Evolutionary conservation across 768 basidiomycete genomes (phyloP).

Genomic region (Mycena capillaripes): DNA sequence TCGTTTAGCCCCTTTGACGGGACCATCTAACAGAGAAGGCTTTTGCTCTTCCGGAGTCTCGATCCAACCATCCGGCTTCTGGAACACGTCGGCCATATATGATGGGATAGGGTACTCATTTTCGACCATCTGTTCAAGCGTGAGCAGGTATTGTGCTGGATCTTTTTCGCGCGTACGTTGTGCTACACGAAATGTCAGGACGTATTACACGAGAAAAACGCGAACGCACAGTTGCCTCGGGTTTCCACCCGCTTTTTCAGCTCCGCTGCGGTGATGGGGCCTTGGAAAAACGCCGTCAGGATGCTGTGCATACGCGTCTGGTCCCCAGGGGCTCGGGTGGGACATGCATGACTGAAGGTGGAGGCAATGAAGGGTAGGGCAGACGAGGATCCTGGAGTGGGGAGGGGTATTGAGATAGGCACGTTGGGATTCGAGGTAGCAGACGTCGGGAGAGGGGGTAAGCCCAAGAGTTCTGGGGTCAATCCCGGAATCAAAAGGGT

Average conservation of each 20-base stretch:
- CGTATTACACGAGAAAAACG: not conserved
- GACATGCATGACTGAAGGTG: slow-evolving; percentile 93
- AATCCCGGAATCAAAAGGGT: slow-evolving; percentile 89
- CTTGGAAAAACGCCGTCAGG: slow-evolving; percentile 85
- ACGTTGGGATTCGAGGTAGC: slow-evolving; percentile 71
- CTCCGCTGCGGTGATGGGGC: slow-evolving; percentile 85
- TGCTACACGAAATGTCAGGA: slow-evolving; percentile 51
- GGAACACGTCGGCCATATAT: slow-evolving; percentile 81
- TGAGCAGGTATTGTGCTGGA: slow-evolving; percentile 80
- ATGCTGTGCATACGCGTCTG: slow-evolving; percentile 87
- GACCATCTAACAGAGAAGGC: slow-evolving; percentile 47
- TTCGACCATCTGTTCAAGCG: slow-evolving; percentile 90
- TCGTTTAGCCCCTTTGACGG: slow-evolving; percentile 48
- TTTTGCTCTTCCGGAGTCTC: slow-evolving; percentile 75
- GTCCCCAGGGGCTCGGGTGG: slow-evolving; percentile 94
- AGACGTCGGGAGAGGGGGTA: slow-evolving; percentile 80
- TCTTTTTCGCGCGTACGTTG: slow-evolving; percentile 73
- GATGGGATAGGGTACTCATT: slow-evolving; percentile 94
- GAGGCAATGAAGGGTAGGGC: slow-evolving; percentile 77
- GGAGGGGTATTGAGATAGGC: slow-evolving; percentile 63
- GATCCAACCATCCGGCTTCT: slow-evolving; percentile 80
- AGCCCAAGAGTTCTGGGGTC: slow-evolving; percentile 76
- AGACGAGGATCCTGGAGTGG: slow-evolving; percentile 45
- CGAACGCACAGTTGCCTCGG: slow-evolving; percentile 52
- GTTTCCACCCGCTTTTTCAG: slow-evolving; percentile 74